phyloP scores from a whole-genome alignment of 2,329 filamentous ascomycete species.

The Penicillium sp. region DNA sequence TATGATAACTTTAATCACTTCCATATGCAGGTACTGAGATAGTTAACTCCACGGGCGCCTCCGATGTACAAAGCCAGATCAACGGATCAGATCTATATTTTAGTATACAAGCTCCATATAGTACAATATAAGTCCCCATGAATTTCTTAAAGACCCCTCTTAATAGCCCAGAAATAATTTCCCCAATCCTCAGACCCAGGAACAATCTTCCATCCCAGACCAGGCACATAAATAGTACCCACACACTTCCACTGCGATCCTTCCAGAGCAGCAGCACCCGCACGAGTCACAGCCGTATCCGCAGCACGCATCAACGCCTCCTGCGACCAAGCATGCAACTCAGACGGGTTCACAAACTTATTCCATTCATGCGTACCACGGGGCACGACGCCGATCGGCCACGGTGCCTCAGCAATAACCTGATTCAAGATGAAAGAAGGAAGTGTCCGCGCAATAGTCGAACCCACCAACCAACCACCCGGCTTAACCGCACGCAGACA shows the following conservation, averaged over 20 bases:
- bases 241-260: conserved; percentile 63
- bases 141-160: conserved; percentile 47
- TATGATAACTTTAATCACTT: no score
- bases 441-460: conserved; percentile 88
- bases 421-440: conserved; percentile 91
- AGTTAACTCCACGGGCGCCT: no score
- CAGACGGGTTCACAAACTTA: conserved; percentile 88
- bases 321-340: conserved; percentile 52
- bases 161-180: conserved; percentile 94
- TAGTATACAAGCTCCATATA: neutral
- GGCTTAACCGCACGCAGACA: conserved; percentile 69
- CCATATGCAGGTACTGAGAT: no score
- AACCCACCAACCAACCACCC: conserved; percentile 89
- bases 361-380: conserved; percentile 93
- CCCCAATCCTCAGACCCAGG: conserved; percentile 78
- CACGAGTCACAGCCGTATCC: conserved; percentile 24
- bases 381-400: conserved; percentile 71
- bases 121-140: neutral
- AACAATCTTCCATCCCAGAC: conserved; percentile 84
- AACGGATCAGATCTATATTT: neutral
- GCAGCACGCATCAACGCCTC: conserved; percentile 53
- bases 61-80: neutral
- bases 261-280: conserved; percentile 28
- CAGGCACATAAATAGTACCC: conserved; percentile 89
- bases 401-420: conserved; percentile 81